Evolutionary conservation across 2,329 filamentous ascomycete genomes (phyloP).

Genomic region (Colletotrichum tofieldiae): DNA sequence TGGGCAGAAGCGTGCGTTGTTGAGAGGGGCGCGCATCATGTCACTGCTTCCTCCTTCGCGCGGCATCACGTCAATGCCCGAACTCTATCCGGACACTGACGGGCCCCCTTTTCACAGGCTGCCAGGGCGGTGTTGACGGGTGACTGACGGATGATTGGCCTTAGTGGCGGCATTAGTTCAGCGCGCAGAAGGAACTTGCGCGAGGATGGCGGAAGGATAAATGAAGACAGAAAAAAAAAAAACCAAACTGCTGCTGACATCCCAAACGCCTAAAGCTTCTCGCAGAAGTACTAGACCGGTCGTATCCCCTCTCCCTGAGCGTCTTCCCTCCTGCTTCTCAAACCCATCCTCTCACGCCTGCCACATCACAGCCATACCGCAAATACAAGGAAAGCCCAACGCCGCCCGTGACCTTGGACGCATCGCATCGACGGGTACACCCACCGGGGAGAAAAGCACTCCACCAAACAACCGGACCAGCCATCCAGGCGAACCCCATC

Average conservation of each 20-base stretch:
- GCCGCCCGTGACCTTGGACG: conserved; percentile 14
- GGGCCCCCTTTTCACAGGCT: conserved; percentile 26
- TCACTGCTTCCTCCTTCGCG: conserved; percentile 10
- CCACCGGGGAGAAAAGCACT: neutral
- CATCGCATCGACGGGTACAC: conserved; percentile 8
- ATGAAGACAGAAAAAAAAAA: neutral
- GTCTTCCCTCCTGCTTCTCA: neutral
- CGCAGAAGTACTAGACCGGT: neutral
- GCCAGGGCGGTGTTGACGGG: conserved; percentile 25
- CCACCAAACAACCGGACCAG: conserved; percentile 21
- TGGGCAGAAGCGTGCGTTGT: conserved; percentile 4
- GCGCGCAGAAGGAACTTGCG: neutral
- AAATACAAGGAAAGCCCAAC: conserved; percentile 3
- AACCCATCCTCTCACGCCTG: neutral
- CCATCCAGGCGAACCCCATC: conserved; percentile 3
- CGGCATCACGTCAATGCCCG: conserved; percentile 36
- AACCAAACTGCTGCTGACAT: neutral
- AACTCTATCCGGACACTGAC: conserved; percentile 31
- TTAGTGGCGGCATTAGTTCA: conserved; percentile 14
- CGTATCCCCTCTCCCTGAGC: neutral
- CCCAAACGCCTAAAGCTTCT: neutral
- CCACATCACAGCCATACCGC: neutral
- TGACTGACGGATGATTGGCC: conserved; percentile 27
- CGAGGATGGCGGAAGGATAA: neutral
- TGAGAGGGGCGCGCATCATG: conserved; percentile 2